Percentiles rank a stretch among this genome's conserved stretches.
These are phyloP conservation scores for Cicer bijugum DNA, from an alignment of 306 rosid genomes.

Conservation along the genomic window DNA sequence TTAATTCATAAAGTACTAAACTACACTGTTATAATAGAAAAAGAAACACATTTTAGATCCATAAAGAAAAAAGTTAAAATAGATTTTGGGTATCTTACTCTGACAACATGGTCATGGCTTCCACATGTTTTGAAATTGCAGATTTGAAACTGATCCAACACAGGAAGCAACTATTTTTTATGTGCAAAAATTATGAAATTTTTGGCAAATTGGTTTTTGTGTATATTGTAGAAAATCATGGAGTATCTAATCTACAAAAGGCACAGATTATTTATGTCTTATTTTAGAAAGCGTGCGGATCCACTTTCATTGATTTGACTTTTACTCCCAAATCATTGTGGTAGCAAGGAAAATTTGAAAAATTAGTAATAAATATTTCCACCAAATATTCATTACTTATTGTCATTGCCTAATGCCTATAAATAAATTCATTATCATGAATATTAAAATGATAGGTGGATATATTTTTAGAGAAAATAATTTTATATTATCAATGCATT, in stretches of 20 bases:
- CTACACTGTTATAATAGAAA: background rate
- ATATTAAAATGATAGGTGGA: background rate
- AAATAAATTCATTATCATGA: conserved; percentile 18
- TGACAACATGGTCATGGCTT: conserved; percentile 33
- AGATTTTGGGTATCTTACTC: conserved; percentile 36
- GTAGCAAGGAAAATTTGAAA: background rate
- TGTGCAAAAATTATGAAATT: conserved; percentile 36
- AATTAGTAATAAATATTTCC: conserved; percentile 19
- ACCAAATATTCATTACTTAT: conserved; percentile 45
- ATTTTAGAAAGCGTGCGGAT: conserved; percentile 34
- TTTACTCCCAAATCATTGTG: conserved; percentile 1
- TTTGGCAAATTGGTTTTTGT: background rate
- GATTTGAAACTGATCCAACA: conserved; percentile 42
- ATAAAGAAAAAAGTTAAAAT: conserved; percentile 21
- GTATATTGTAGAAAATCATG: too few relatives aligned
- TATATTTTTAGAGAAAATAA: too few relatives aligned
- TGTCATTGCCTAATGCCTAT: background rate
- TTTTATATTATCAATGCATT: too few relatives aligned
- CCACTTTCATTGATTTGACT: conserved; percentile 47
- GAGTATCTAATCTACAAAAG: background rate
- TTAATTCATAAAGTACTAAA: conserved; percentile 13
- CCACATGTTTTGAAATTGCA: conserved; percentile 22
- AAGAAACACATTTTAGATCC: conserved; percentile 46
- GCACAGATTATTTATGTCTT: conserved; percentile 36
- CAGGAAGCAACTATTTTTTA: background rate